A percentile compares a stretch with the other conserved stretches of the same genome.
phyloP scores from a whole-genome alignment of 148 eudicot genomes.

The Limonium bicolor region DNA sequence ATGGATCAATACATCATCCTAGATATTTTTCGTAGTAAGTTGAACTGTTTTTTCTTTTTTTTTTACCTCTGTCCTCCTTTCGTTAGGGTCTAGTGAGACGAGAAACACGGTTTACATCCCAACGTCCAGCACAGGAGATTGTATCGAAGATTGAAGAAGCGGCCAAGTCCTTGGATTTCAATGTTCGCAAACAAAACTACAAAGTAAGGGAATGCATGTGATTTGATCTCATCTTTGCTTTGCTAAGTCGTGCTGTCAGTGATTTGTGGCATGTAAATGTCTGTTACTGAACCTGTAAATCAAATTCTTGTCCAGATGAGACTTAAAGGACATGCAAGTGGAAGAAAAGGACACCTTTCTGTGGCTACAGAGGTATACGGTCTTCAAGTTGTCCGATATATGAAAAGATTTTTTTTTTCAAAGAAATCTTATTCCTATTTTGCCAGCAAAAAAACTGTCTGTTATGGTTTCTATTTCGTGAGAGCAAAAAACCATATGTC shows the following conservation, averaged over 20 bases:
- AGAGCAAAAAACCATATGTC: background rate
- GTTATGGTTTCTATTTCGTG: background rate
- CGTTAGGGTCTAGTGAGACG: slow-evolving; percentile 46
- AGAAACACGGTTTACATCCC: slow-evolving; percentile 79
- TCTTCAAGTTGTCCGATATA: background rate
- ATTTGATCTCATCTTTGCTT: background rate
- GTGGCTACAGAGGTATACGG: slow-evolving; percentile 79
- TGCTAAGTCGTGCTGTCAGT: background rate
- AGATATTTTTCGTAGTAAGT: background rate
- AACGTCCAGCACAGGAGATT: slow-evolving; percentile 68
- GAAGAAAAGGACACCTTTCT: slow-evolving; percentile 88
- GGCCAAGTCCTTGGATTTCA: slow-evolving; percentile 78
- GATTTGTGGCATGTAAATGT: no score
- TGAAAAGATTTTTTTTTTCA: background rate
- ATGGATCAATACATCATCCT: background rate
- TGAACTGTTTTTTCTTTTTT: background rate
- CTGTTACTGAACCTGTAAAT: background rate
- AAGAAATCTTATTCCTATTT: background rate
- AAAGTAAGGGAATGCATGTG: slow-evolving; percentile 46
- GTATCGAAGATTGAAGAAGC: slow-evolving; percentile 84
- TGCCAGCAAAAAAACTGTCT: background rate
- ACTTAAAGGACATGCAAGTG: slow-evolving; percentile 76
- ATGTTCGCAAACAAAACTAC: slow-evolving; percentile 62
- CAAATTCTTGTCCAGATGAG: slow-evolving; percentile 54
- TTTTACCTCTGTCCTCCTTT: background rate